Conservation (phyloP, 192 early-diverging fungal genomes). For the Gonapodya sp. region DNA sequence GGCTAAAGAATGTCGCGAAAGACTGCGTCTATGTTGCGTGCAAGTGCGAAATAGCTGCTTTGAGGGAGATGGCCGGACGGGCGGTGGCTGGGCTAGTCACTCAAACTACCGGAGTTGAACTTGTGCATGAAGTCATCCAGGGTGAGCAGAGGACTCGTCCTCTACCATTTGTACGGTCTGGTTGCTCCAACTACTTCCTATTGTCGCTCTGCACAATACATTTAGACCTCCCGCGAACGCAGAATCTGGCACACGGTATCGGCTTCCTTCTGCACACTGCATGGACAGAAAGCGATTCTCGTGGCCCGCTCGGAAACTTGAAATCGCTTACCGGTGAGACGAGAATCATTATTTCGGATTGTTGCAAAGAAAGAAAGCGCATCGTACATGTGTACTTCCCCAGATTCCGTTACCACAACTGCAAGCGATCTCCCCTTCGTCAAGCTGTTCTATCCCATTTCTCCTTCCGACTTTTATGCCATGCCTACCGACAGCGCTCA, state of each 20-base stretch:
- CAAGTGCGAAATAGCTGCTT: background rate
- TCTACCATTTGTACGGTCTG: too few relatives aligned
- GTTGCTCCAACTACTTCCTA: background rate
- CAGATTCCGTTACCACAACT: background rate
- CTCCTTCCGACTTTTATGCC: background rate
- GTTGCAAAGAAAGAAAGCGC: too few relatives aligned
- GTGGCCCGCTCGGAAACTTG: too few relatives aligned
- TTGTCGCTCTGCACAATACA: background rate
- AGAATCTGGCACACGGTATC: background rate
- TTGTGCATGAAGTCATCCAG: background rate
- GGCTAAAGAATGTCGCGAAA: background rate
- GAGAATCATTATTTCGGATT: too few relatives aligned
- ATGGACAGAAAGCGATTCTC: background rate
- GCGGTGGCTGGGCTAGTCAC: background rate
- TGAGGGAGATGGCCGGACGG: background rate
- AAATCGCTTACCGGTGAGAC: too few relatives aligned
- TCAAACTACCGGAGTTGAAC: background rate
- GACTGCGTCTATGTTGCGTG: background rate
- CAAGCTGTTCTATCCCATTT: background rate
- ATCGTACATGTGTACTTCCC: too few relatives aligned
- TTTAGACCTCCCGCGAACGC: background rate
- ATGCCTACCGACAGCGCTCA: too few relatives aligned
- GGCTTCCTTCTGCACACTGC: background rate
- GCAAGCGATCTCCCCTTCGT: background rate
- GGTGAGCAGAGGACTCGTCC: too few relatives aligned